Base-by-base conservation (phyloP, 2,329 filamentous ascomycete genomes). In the Aspergillus uvarum region DNA sequence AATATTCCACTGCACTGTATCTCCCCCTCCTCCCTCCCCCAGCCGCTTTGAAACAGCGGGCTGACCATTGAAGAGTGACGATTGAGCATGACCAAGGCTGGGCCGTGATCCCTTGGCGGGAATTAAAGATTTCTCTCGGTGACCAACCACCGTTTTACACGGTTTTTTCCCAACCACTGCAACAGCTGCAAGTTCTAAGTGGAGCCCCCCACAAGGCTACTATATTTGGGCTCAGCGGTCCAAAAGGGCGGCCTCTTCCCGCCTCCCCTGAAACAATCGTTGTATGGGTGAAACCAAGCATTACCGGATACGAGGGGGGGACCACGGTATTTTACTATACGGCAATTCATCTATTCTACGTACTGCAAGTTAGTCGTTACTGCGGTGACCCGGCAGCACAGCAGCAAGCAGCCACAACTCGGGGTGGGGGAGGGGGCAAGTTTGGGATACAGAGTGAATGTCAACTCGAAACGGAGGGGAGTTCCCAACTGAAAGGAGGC, bases 71-170 rank as follows among this genome's bases (percentile, higher is more conserved):
- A 44, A n/a, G 38, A 16, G 50, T 59, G 52, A 61, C 57, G 47
- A 53, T 24, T 53, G n/a, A 59, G 47, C 56, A 49, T 47, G 32
- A 47, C 50, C 49, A 47, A 14, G 54, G 38, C 54, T 59, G 56
- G 56, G 52, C 51, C 47, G 49, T 21, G 38, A 49, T n/a, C 31
- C 56, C 59, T 63, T 65, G 59, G 61, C 63, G 60, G 47, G 38
- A 61, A 58, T 60, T 63, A 66, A 60, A 59, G 59, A 63, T 66
- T 56, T 59, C 51, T 61, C 26, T 26, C 35, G 49, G 31, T 56
- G 59, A 63, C 64, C 66, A 67, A 67, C 59, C 24, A 60, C 24
- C 47, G 59, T 52, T 60, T 58, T 62, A 65, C 64, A 67, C 66
- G 56, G 62, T 54, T 8, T 29, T 29, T 29, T 29, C 26, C 26